Evolutionary conservation across 2,329 filamentous ascomycete species (phyloP).

Genomic region (Cryphonectria nitschkei): DNA sequence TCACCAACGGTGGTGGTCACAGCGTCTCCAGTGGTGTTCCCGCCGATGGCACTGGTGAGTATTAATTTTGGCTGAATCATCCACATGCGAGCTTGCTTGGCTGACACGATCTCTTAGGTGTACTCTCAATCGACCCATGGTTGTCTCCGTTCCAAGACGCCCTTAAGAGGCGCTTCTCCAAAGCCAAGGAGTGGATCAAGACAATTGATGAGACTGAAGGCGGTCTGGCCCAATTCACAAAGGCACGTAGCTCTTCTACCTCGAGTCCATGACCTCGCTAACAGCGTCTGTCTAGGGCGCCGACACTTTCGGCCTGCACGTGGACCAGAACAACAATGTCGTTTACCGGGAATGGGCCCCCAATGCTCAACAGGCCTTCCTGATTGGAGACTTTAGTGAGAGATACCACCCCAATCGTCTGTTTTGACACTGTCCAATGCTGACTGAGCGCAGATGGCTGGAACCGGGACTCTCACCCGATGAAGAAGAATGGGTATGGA

Average conservation of each 20-base stretch:
- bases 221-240: constrained; percentile 88
- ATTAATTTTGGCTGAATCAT: neutral
- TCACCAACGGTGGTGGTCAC: constrained; percentile 36
- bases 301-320: constrained; percentile 85
- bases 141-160: constrained; percentile 81
- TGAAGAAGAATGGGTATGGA: constrained; percentile 85
- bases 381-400: constrained; percentile 94
- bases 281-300: constrained; percentile 64
- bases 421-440: constrained; percentile 21
- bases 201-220: constrained; percentile 83
- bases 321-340: constrained; percentile 81
- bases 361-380: constrained; percentile 79
- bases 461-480: constrained; percentile 80
- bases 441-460: constrained; percentile 69
- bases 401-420: constrained; percentile 17
- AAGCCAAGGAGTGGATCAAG: constrained; percentile 85
- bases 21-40: constrained; percentile 55
- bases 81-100: constrained; percentile 3
- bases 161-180: constrained; percentile 75
- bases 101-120: constrained; percentile 59
- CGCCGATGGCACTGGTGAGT: constrained; percentile 73
- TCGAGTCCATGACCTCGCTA: constrained; percentile 15
- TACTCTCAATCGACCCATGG: constrained; percentile 86
- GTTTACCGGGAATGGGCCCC: constrained; percentile 96
- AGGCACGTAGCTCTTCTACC: constrained; percentile 51